Percentiles rank a stretch among this genome's conserved stretches.
These are phyloP conservation scores for Pezicula neosporulosa DNA, from an alignment of 2,329 filamentous ascomycete genomes.

Conservation along the genomic window DNA sequence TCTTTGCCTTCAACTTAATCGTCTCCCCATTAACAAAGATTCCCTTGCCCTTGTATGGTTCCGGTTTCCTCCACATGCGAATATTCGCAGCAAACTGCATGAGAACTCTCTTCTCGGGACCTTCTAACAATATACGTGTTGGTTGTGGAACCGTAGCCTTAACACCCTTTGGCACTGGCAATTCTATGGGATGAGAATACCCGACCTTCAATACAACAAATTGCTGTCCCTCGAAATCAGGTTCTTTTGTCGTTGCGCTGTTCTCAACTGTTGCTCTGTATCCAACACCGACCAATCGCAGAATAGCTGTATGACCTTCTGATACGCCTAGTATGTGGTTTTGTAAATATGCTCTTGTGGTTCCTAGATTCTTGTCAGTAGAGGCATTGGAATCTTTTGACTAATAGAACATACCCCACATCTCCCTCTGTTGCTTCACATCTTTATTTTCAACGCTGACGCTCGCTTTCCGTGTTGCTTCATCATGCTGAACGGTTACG, in stretches of 20 bases:
- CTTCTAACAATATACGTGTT: conserved; percentile 87
- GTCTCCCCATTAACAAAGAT: conserved; percentile 98
- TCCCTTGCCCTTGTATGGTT: conserved; percentile 99
- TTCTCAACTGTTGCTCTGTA: conserved; percentile 87
- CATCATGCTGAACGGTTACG: conserved; percentile 67
- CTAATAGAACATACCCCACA: conserved; percentile 74
- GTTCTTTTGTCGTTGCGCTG: conserved; percentile 60
- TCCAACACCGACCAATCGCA: conserved; percentile 90
- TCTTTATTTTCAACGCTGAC: conserved; percentile 68
- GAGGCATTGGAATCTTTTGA: neutral
- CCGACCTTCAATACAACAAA: conserved; percentile 94
- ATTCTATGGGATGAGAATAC: conserved; percentile 92
- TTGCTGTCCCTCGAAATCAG: conserved; percentile 76
- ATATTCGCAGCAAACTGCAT: conserved; percentile 91
- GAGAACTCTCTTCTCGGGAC: conserved; percentile 79
- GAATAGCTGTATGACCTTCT: conserved; percentile 91
- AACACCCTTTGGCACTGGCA: conserved; percentile 78
- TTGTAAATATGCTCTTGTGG: conserved; percentile 82
- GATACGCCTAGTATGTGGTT: conserved; percentile 92
- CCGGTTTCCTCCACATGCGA: conserved; percentile 81
- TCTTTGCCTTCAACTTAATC: conserved; percentile 97
- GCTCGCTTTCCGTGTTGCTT: conserved; percentile 56
- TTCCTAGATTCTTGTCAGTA: conserved; percentile 56
- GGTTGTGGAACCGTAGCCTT: conserved; percentile 86
- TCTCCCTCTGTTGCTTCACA: conserved; percentile 75